These are phyloP conservation scores for Leucaena leucocephala DNA, from an alignment of 306 rosid genomes.

Conservation along the genomic window DNA sequence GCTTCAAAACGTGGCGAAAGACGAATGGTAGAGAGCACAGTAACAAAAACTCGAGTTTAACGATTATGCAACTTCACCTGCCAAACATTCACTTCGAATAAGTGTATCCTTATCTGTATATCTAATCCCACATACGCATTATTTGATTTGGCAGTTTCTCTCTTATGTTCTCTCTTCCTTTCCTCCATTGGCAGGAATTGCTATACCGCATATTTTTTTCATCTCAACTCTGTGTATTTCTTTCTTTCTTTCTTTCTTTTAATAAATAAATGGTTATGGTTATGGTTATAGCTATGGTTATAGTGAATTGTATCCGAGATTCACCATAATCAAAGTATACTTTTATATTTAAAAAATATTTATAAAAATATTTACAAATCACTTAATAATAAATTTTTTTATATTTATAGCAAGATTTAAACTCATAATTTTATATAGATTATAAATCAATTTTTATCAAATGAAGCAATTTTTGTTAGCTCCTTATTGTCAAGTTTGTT, in stretches of 20 bases:
- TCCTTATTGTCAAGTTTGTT: too few species aligned
- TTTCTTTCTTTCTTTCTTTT: background rate
- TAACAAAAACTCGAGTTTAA: constrained; percentile 33
- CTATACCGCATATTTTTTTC: constrained; percentile 32
- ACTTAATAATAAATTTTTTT: too few species aligned
- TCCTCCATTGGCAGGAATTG: background rate
- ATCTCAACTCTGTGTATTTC: constrained; percentile 25
- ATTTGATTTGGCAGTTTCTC: constrained; percentile 25
- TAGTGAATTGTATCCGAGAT: too few species aligned
- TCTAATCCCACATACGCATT: constrained; percentile 2
- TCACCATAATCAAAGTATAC: too few species aligned
- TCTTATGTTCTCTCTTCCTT: background rate
- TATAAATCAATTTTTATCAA: too few species aligned
- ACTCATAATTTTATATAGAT: too few species aligned
- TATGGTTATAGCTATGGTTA: too few species aligned
- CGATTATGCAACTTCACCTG: constrained; percentile 41
- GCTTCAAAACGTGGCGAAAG: constrained; percentile 41
- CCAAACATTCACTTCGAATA: constrained; percentile 24
- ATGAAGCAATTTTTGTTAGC: too few species aligned
- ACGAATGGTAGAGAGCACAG: constrained; percentile 17
- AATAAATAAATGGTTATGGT: background rate
- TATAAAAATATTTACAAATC: too few species aligned
- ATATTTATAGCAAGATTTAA: too few species aligned
- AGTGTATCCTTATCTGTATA: constrained; percentile 5
- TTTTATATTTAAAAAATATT: too few species aligned